These are phyloP conservation scores for Gracilariopsis chorda DNA, from an alignment of 23 red algal genomes.

Conservation along the genomic window DNA sequence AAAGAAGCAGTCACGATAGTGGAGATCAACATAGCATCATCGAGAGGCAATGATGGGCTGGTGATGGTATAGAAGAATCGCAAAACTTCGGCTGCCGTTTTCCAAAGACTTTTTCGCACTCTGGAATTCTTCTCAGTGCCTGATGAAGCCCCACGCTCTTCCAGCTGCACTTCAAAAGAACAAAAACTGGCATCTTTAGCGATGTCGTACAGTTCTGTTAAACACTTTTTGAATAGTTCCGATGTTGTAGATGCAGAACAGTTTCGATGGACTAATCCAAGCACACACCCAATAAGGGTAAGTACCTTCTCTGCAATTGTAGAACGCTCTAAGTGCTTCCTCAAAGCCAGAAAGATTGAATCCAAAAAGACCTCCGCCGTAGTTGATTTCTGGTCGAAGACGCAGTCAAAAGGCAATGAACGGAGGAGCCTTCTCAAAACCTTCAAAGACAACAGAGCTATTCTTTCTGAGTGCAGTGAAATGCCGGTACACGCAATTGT, in stretches of 20 bases:
- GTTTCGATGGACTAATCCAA: background rate
- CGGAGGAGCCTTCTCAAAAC: background rate
- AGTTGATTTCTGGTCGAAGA: background rate
- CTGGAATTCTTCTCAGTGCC: background rate
- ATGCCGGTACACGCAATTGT: background rate
- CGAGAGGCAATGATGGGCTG: background rate
- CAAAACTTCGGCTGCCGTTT: background rate
- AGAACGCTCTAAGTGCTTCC: background rate
- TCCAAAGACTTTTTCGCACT: background rate
- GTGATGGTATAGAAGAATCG: background rate
- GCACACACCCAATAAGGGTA: background rate
- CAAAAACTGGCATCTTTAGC: background rate
- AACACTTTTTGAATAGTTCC: background rate
- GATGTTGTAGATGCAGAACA: background rate
- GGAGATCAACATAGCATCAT: background rate
- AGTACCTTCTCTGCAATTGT: background rate
- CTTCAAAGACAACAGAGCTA: background rate
- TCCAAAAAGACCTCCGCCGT: background rate
- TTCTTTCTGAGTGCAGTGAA: background rate
- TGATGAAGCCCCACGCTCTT: background rate
- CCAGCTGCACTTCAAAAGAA: background rate
- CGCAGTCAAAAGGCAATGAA: background rate
- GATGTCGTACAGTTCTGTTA: background rate
- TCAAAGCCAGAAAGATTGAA: background rate
- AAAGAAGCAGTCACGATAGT: background rate